Evolutionary conservation across 352 stramenopile species (phyloP).

Genomic region (Elongisporangium senticosum): DNA sequence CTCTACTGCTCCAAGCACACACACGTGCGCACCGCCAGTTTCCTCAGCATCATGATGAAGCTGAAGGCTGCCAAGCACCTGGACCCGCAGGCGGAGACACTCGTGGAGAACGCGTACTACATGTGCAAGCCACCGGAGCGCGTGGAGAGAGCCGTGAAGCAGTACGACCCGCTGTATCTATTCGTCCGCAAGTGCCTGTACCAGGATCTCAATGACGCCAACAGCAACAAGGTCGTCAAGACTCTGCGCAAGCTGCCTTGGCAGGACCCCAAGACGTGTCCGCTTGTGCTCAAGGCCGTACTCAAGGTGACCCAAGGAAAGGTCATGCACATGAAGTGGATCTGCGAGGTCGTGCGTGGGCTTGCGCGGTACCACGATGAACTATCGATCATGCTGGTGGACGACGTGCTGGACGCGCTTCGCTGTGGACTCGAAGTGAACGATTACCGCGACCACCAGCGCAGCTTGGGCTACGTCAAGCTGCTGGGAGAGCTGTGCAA

Average conservation of each 20-base stretch:
- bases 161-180: slow-evolving; percentile 90
- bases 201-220: slow-evolving; percentile 70
- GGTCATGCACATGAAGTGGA: slow-evolving; percentile 82
- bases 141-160: slow-evolving; percentile 65
- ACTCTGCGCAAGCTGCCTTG: slow-evolving; percentile 93
- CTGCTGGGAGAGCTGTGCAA: slow-evolving; percentile 94
- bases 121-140: slow-evolving; percentile 89
- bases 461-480: slow-evolving; percentile 90
- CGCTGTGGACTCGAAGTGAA: slow-evolving; percentile 87
- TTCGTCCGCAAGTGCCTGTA: slow-evolving; percentile 88
- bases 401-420: slow-evolving; percentile 92
- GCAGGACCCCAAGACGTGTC: slow-evolving; percentile 51
- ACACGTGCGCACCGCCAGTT: slow-evolving; percentile 81
- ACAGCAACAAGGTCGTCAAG: slow-evolving; percentile 90
- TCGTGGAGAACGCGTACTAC: slow-evolving; percentile 92
- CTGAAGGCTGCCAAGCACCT: slow-evolving; percentile 93
- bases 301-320: slow-evolving; percentile 91
- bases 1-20: slow-evolving; percentile 95
- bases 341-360: slow-evolving; percentile 87
- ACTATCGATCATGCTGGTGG: slow-evolving; percentile 87
- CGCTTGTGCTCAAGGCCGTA: slow-evolving; percentile 87
- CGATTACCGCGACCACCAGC: slow-evolving; percentile 90
- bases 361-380: slow-evolving; percentile 87
- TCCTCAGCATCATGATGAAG: slow-evolving; percentile 94
- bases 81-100: slow-evolving; percentile 78